phyloP scores from a whole-genome alignment of 768 basidiomycete species.

The Cystobasidium onofrii region DNA sequence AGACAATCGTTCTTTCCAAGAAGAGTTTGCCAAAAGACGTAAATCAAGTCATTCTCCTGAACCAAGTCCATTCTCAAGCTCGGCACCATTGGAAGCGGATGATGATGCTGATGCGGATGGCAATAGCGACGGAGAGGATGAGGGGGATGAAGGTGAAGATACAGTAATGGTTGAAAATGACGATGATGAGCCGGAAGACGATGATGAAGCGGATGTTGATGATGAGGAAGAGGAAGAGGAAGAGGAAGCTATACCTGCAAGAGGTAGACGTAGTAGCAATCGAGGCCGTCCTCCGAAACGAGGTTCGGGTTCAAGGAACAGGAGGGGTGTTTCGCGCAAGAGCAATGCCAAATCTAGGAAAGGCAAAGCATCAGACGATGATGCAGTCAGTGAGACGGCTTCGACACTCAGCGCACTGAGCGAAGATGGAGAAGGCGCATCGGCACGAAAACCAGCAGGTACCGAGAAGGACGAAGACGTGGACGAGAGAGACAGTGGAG shows the following conservation, averaged over 20 bases:
- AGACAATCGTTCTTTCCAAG: background rate
- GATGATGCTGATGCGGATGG: background rate
- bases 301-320: background rate
- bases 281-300: background rate
- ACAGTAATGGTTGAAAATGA: background rate
- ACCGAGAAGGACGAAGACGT: background rate
- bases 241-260: background rate
- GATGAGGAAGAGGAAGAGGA: background rate
- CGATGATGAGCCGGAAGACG: conserved; percentile 6
- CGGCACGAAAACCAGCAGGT: background rate
- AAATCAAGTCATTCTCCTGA: conserved; percentile 1
- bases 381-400: conserved; percentile 18
- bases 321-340: background rate
- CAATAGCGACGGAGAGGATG: background rate
- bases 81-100: background rate
- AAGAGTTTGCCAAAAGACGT: conserved; percentile 7
- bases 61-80: background rate
- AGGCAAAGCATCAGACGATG: background rate
- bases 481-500: conserved; percentile 15
- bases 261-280: background rate
- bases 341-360: background rate
- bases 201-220: background rate
- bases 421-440: conserved; percentile 22
- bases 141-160: background rate
- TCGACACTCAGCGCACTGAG: conserved; percentile 20